Evolutionary conservation across 202 grass and related monocot species (phyloP), one percentile per base, ranked within the genome.

Genomic region (Elaeis oleifera): DNA sequence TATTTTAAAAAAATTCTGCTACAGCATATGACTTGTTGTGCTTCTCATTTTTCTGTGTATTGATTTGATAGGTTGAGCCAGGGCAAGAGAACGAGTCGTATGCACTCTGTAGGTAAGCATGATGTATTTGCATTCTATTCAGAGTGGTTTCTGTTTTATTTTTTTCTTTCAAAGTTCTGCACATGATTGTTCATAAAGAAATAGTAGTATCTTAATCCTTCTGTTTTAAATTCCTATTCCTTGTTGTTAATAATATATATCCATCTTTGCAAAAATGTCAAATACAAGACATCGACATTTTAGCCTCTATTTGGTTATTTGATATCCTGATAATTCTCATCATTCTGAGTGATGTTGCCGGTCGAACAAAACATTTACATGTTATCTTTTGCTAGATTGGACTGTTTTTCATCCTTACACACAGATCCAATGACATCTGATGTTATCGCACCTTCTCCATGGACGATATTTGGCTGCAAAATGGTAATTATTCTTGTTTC

Each of bases 331-430:
- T 44, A 44, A 13, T 44, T 44, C 2, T 44, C 9, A 11, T 44
- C 36, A 44, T 44, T 44, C 2, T 44, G 7, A 44, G 9, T 13
- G 11, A 44, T 44, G 32, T 32, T 11, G 59, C 51, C 13, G n/a
- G 8, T 16, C 39, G 64, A 72, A 63, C 21, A 18, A 82, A 67
- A 59, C 20, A 49, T 23, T 54, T 48, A 5, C 66, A 48, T 49
- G 21, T 58, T 56, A 56, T 62, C 53, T 24, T 20, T 59, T 80
- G 73, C 53, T 73, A 68, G 65, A 68, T 18, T 68, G 65, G 65
- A 68, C 65, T 6, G 25, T 44, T 55, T 68, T 29, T 21, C 27
- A 22, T 56, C 65, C 9, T 4, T 56, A 26, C 51, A 44, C 17
- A 51, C 52, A 22, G 65, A 68, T 56, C 51, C 26, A 56, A 48